A percentile compares a stretch with the other conserved stretches of the same genome.
Conservation (phyloP, 768 basidiomycete species). For the Sistotremastrum niveocremeum region DNA sequence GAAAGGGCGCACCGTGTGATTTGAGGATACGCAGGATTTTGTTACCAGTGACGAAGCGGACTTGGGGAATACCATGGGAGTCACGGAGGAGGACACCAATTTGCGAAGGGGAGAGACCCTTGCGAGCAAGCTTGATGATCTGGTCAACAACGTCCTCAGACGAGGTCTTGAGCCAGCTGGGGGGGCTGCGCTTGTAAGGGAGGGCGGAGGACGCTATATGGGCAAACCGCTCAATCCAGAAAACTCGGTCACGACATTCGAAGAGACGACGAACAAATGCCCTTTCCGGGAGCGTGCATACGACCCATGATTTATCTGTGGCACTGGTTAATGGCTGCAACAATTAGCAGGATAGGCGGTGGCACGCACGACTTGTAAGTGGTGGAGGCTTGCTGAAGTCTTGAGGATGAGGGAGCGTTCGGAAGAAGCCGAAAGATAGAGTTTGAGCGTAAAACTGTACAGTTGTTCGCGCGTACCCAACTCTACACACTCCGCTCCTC, state of each 20-base stretch:
- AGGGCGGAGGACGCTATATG: conserved; percentile 79
- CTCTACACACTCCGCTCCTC: conserved; percentile 1
- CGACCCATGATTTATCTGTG: conserved; percentile 63
- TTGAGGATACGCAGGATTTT: conserved; percentile 98
- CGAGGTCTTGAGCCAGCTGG: conserved; percentile 93
- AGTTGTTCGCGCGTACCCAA: conserved; percentile 1
- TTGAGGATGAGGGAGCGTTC: conserved; percentile 22
- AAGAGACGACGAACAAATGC: conserved; percentile 68
- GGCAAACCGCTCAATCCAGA: conserved; percentile 2
- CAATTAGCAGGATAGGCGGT: conserved; percentile 1
- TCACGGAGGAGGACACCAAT: conserved; percentile 98
- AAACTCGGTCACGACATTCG: conserved; percentile 1
- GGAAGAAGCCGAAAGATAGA: neutral
- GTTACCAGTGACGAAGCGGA: conserved; percentile 97
- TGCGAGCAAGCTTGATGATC: conserved; percentile 93
- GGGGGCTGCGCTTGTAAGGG: conserved; percentile 90
- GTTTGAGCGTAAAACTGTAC: neutral
- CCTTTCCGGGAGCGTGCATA: conserved; percentile 99
- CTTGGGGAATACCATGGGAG: conserved; percentile 96
- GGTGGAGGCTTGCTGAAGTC: conserved; percentile 18
- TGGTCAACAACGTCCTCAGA: conserved; percentile 92
- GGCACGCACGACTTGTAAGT: conserved; percentile 24
- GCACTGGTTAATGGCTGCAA: neutral
- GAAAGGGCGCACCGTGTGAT: conserved; percentile 57
- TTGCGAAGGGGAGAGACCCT: conserved; percentile 95